Evolutionary conservation across 1,284 basidiomycete genomes (phyloP), one percentile per base, ranked within the genome.

Genomic region (Ganoderma lingzhi): DNA sequence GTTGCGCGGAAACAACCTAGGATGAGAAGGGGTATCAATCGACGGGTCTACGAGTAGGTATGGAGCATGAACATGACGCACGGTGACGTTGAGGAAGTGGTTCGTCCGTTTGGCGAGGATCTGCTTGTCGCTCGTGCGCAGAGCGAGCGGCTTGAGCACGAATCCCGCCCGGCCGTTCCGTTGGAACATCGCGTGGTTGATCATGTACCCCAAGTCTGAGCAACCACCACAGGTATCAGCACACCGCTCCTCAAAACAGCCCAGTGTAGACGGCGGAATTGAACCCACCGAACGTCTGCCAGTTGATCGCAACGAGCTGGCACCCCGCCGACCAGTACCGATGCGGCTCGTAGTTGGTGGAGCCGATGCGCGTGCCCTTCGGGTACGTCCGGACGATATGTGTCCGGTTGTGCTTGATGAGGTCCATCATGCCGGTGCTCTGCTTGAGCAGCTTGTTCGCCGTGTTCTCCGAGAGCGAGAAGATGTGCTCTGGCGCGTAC

Each of bases 291-390:
- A 92, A 92, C 0, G 96, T 99, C 81, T 99, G 98, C 95, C 96
- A 99, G 80, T 99, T 99, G 71, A 99, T 87, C 6, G 98, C 96
- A 0, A 98, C 96, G n/a, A 99, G 81, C 81, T 99, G 97, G 19
- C 92, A 91, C 0, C 97, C 97, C 0, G 91, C 90, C 0, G 90
- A 88, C 97, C 97, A 99, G 80, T 91, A 96, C 48, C 92, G 88
- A 80, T 95, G 90, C 4, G 97, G 97, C 73, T 94, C 88, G 78
- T 93, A 99, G 80, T 99, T 99, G 30, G 92, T 92, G 70, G 93
- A 96, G 71, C 87, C 91, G 59, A 98, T 84, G 64, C 96, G 83
- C 48, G 86, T 90, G 1, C 94, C 96, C 76, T 93, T 94, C 0
- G 98, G 98, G 78, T 99, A 99, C 17, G 95, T 90, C 69, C 98